phyloP scores from a whole-genome alignment of 2,329 filamentous ascomycete species.

The Calonectria montana region DNA sequence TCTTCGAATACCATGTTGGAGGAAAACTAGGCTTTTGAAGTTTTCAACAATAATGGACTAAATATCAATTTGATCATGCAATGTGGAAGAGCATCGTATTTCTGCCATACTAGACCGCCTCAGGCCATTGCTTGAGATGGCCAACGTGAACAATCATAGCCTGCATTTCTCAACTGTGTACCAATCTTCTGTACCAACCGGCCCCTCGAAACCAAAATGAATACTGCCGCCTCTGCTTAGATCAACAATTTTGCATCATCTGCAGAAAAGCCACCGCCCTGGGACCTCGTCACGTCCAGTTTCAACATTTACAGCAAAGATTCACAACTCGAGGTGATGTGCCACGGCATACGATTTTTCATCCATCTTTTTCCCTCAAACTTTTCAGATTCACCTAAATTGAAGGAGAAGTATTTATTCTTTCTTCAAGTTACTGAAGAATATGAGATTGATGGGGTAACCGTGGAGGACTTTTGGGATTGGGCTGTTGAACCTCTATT shows the following conservation, averaged over 20 bases:
- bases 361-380: slow-evolving; percentile 29
- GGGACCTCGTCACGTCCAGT: slow-evolving; percentile 14
- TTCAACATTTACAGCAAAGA: slow-evolving; percentile 28
- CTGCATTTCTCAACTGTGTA: too few species aligned
- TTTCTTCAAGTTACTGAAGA: slow-evolving; percentile 36
- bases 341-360: slow-evolving; percentile 28
- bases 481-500: slow-evolving; percentile 35
- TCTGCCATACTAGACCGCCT: too few species aligned
- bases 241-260: background rate
- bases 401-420: slow-evolving; percentile 36
- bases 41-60: too few species aligned
- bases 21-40: too few species aligned
- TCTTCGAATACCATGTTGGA: too few species aligned
- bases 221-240: too few species aligned
- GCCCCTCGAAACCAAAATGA: too few species aligned
- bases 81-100: too few species aligned
- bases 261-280: background rate
- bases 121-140: background rate
- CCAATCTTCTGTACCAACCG: too few species aligned
- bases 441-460: slow-evolving; percentile 27
- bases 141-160: background rate
- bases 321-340: slow-evolving; percentile 29
- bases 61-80: too few species aligned
- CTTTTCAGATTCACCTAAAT: slow-evolving; percentile 30
- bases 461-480: slow-evolving; percentile 33